phyloP scores from a whole-genome alignment of 164 flowering plant genomes.

The Nelumbo lutea region DNA sequence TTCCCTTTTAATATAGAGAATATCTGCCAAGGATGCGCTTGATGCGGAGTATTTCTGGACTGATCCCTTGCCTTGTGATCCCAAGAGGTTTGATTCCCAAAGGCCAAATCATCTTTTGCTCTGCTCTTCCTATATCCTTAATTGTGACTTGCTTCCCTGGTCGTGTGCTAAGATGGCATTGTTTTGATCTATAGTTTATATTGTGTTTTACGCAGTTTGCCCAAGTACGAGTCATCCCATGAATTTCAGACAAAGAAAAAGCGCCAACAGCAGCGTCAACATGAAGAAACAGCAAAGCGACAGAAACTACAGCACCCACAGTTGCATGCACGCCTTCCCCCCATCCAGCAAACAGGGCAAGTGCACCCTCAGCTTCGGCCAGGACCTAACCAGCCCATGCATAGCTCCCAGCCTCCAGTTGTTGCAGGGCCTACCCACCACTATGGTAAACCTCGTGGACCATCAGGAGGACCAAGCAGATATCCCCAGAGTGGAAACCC shows the following conservation, averaged over 20 bases:
- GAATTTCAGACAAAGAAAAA: slow-evolving; percentile 97
- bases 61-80: slow-evolving; percentile 94
- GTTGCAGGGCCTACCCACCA: slow-evolving; percentile 71
- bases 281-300: slow-evolving; percentile 76
- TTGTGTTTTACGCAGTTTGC: slow-evolving; percentile 44
- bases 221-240: slow-evolving; percentile 87
- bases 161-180: background rate
- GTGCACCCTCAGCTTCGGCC: slow-evolving; percentile 55
- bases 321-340: slow-evolving; percentile 72
- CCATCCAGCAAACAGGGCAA: slow-evolving; percentile 77
- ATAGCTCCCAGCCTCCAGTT: slow-evolving; percentile 53
- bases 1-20: slow-evolving; percentile 46
- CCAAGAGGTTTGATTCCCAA: slow-evolving; percentile 58
- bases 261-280: slow-evolving; percentile 80
- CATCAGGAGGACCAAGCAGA: slow-evolving; percentile 67
- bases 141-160: background rate
- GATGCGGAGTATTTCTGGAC: slow-evolving; percentile 98
- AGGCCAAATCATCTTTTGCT: background rate
- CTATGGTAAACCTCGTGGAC: slow-evolving; percentile 75
- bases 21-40: slow-evolving; percentile 95
- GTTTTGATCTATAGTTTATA: no score
- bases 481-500: slow-evolving; percentile 60
- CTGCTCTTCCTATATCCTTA: background rate
- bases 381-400: slow-evolving; percentile 57
- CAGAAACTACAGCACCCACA: slow-evolving; percentile 81